phyloP scores from a whole-genome alignment of 2,329 filamentous ascomycete species.

The Fonsecaea monophora region DNA sequence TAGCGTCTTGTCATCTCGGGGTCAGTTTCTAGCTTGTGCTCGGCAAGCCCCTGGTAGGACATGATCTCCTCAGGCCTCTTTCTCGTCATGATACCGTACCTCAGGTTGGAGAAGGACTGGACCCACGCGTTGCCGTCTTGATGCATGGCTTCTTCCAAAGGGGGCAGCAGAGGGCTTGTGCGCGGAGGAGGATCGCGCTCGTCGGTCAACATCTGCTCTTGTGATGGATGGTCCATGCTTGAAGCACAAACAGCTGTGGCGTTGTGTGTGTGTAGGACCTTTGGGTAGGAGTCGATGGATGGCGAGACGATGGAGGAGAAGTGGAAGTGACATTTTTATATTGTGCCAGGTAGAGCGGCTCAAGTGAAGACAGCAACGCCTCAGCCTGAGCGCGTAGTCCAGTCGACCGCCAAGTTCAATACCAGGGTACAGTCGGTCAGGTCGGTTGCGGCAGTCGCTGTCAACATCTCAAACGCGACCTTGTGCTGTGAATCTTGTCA shows the following conservation, averaged over 20 bases:
- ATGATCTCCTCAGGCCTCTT: constrained; percentile 20
- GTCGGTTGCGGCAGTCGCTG: not conserved
- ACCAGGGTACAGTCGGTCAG: not conserved
- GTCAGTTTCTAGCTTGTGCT: constrained; percentile 8
- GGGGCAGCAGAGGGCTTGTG: not conserved
- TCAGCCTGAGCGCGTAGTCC: not conserved
- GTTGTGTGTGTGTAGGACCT: not conserved
- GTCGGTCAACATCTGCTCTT: not conserved
- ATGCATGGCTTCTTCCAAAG: not conserved
- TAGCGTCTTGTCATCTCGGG: constrained; percentile 10
- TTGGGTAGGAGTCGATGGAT: not conserved
- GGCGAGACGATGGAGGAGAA: not conserved
- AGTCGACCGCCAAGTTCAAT: not conserved
- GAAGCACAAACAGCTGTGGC: not conserved
- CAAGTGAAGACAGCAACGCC: not conserved
- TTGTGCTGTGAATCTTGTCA: not conserved
- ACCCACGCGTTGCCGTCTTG: constrained; percentile 7
- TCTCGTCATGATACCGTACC: not conserved
- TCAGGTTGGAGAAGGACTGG: constrained; percentile 9
- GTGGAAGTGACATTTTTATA: not conserved
- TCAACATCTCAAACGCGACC: not conserved
- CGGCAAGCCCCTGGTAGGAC: constrained; percentile 14
- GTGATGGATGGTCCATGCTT: not conserved
- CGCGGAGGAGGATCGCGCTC: not conserved
- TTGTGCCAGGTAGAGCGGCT: not conserved